Percentiles rank a stretch among this genome's conserved stretches.
These are phyloP conservation scores for Sugiyamaella americana DNA, from an alignment of 805 yeast genomes.

Conservation along the genomic window DNA sequence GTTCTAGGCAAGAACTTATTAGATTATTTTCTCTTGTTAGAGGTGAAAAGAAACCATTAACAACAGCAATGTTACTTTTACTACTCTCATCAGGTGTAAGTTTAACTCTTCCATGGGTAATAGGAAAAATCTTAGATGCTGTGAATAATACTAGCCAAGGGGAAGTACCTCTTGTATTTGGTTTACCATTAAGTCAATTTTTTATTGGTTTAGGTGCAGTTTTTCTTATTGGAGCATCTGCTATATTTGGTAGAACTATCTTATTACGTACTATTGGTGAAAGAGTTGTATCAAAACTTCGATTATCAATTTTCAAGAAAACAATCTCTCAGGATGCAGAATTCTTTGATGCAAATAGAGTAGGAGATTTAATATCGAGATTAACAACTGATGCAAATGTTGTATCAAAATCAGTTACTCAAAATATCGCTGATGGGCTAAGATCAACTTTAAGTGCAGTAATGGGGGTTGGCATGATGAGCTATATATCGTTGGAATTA, in stretches of 20 bases:
- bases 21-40: slow-evolving; percentile 51
- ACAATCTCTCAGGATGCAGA: slow-evolving; percentile 81
- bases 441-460: slow-evolving; percentile 74
- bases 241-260: slow-evolving; percentile 77
- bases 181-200: slow-evolving; percentile 59
- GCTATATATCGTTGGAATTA: slow-evolving; percentile 73
- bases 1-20: slow-evolving; percentile 33
- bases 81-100: slow-evolving; percentile 69
- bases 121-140: slow-evolving; percentile 81
- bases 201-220: slow-evolving; percentile 54
- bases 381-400: slow-evolving; percentile 84
- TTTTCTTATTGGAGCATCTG: slow-evolving; percentile 65
- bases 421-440: slow-evolving; percentile 87
- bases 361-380: slow-evolving; percentile 88
- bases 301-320: slow-evolving; percentile 70
- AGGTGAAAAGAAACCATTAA: slow-evolving; percentile 50
- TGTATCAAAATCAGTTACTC: slow-evolving; percentile 79
- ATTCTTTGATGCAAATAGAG: slow-evolving; percentile 81
- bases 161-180: slow-evolving; percentile 40
- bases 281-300: slow-evolving; percentile 72
- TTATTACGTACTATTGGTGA: slow-evolving; percentile 78
- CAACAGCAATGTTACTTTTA: slow-evolving; percentile 58
- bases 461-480: slow-evolving; percentile 90
- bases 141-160: slow-evolving; percentile 38
- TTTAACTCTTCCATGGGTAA: slow-evolving; percentile 73